Conservation (phyloP, 2,329 filamentous ascomycete genomes). For the Sphaerulina vaccinii region DNA sequence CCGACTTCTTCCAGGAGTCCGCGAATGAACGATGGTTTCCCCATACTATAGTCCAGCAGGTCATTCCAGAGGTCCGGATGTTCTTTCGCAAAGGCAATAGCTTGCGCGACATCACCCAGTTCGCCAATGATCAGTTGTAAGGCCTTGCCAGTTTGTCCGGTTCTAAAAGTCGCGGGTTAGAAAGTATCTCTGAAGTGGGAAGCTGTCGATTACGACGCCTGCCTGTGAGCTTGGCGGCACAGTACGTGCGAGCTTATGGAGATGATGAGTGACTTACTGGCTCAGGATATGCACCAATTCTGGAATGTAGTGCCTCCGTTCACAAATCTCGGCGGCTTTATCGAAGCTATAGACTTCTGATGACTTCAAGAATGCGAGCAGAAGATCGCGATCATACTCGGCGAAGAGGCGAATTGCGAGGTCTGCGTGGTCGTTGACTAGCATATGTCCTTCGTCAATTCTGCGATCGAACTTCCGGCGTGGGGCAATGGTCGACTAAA, state of each 20-base stretch:
- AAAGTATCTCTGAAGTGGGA: too few relatives aligned
- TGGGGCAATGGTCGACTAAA: slow-evolving; percentile 24
- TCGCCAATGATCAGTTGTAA: slow-evolving; percentile 90
- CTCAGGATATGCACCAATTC: slow-evolving; percentile 96
- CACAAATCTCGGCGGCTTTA: slow-evolving; percentile 73
- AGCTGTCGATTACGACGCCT: too few relatives aligned
- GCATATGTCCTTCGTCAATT: slow-evolving; percentile 57
- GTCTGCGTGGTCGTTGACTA: slow-evolving; percentile 83
- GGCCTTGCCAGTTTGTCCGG: slow-evolving; percentile 87
- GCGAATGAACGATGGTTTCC: slow-evolving; percentile 91
- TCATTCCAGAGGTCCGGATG: slow-evolving; percentile 95
- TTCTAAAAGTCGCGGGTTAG: too few relatives aligned
- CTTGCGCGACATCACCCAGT: slow-evolving; percentile 85
- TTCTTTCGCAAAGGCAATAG: slow-evolving; percentile 90
- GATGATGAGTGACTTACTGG: too few relatives aligned
- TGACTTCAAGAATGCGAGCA: slow-evolving; percentile 87
- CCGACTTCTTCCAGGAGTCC: slow-evolving; percentile 90
- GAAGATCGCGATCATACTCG: slow-evolving; percentile 71
- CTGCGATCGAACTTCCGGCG: slow-evolving; percentile 30
- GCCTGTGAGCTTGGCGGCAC: too few relatives aligned
- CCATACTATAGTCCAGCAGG: slow-evolving; percentile 92
- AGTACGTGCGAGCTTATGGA: too few relatives aligned
- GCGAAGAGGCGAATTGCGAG: slow-evolving; percentile 84
- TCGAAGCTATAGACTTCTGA: slow-evolving; percentile 82
- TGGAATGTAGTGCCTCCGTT: slow-evolving; percentile 75